A percentile compares a stretch with the other conserved stretches of the same genome.
Conservation (phyloP, 306 rosid species). For the Cucumis sativus region Cucumber_9930_V3 NC_026661.2:11482001-11482500, state of each 20-base stretch:
- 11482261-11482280: conserved; percentile 7
- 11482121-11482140: conserved; percentile 5
- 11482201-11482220: background rate
- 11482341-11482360: background rate
- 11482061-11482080: background rate
- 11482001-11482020: background rate
- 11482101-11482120: conserved; percentile 8
- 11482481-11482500: background rate
- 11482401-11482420: background rate
- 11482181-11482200: background rate
- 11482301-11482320: conserved; percentile 2
- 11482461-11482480: background rate
- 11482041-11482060: background rate
- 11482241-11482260: conserved; percentile 3
- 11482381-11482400: background rate
- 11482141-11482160: background rate
- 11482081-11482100: conserved; percentile 10
- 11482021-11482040: background rate
- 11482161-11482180: background rate
- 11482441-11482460: background rate
- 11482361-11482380: background rate
- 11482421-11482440: background rate
- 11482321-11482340: background rate
- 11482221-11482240: conserved; percentile 1
- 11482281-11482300: background rate